These are phyloP conservation scores for Solanum gandarillasii DNA, from an alignment of 257 asterid genomes.

Conservation along the genomic window DNA sequence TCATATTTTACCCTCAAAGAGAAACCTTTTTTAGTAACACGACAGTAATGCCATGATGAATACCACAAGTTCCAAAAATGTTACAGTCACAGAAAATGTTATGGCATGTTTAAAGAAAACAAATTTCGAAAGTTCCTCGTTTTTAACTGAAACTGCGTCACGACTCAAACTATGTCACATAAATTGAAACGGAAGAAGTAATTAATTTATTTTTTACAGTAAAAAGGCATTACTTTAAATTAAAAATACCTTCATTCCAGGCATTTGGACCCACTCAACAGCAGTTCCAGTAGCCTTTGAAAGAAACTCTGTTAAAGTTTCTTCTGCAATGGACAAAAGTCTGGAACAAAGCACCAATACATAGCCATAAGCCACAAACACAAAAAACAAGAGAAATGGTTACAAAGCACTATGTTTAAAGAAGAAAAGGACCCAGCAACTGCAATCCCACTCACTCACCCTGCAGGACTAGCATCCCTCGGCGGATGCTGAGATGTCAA, in stretches of 20 bases:
- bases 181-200: neutral
- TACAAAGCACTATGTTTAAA: conserved; percentile 18
- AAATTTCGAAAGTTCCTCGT: neutral
- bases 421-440: conserved; percentile 46
- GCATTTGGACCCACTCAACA: conserved; percentile 99
- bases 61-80: neutral
- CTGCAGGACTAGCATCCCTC: conserved; percentile 98
- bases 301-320: conserved; percentile 90
- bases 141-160: neutral
- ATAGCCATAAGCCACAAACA: conserved; percentile 17
- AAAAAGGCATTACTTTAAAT: neutral
- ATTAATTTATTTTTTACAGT: neutral
- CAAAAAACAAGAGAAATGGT: conserved; percentile 19
- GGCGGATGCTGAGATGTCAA: conserved; percentile 86
- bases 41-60: neutral
- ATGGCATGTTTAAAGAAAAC: neutral
- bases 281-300: conserved; percentile 98
- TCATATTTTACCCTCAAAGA: neutral
- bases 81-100: neutral
- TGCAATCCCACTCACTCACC: conserved; percentile 56
- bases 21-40: neutral
- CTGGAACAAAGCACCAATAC: conserved; percentile 30
- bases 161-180: neutral
- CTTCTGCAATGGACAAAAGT: conserved; percentile 96
- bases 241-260: conserved; percentile 82